Conservation (phyloP, 2,329 filamentous ascomycete genomes). For the Lasiodiplodia hormozganensis region DNA sequence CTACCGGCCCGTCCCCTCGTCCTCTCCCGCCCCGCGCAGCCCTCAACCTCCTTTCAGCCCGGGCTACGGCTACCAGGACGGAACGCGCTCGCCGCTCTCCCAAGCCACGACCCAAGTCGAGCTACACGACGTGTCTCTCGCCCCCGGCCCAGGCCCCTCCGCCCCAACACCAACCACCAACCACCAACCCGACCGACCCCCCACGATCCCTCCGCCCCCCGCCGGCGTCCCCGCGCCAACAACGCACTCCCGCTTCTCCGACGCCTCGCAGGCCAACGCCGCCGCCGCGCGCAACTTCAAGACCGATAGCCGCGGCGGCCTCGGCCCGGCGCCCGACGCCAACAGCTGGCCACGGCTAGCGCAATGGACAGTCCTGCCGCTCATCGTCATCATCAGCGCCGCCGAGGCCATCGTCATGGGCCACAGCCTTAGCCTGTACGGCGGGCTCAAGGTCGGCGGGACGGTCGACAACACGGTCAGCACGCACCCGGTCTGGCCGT, state of each 20-base stretch:
- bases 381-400: not conserved
- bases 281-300: not conserved
- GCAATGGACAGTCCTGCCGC: slow-evolving; percentile 19
- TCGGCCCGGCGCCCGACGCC: not conserved
- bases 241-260: slow-evolving; percentile 20
- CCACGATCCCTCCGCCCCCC: not conserved
- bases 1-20: not conserved
- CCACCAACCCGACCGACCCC: not conserved
- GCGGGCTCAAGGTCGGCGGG: slow-evolving; percentile 14
- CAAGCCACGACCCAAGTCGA: slow-evolving; percentile 4
- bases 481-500: slow-evolving; percentile 23
- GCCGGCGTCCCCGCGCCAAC: not conserved
- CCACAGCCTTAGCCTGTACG: slow-evolving; percentile 26
- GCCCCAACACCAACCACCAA: no score
- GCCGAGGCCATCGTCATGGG: slow-evolving; percentile 21
- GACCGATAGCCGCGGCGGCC: no score
- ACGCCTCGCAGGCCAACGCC: not conserved
- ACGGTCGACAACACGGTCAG: slow-evolving; percentile 6
- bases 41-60: not conserved
- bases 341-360: not conserved
- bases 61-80: slow-evolving; percentile 7
- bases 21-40: not conserved
- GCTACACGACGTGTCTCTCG: slow-evolving; percentile 10
- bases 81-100: slow-evolving; percentile 6
- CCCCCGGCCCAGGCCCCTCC: no score